Conservation (phyloP, 2,329 filamentous ascomycete genomes). For the Neocatenulostroma microsporum region DNA sequence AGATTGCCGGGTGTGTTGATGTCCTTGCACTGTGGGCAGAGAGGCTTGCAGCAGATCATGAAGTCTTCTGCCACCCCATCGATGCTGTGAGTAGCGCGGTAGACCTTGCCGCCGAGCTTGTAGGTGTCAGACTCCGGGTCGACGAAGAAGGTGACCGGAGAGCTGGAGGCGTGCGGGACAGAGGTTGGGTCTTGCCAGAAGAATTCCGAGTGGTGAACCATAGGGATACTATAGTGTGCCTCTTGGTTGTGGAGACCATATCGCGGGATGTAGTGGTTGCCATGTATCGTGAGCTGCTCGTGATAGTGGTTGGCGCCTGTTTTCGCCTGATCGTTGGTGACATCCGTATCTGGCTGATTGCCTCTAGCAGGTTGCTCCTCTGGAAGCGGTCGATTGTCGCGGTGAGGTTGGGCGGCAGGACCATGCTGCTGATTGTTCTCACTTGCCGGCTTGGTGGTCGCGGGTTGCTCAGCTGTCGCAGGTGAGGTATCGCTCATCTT, state of each 20-base stretch:
- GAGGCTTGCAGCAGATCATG: background rate
- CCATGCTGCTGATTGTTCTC: no score
- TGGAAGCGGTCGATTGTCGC: no score
- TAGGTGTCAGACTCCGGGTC: background rate
- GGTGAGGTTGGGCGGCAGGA: no score
- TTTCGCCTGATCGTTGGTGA: no score
- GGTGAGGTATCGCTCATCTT: no score
- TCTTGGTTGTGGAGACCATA: no score
- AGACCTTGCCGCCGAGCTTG: constrained; percentile 1
- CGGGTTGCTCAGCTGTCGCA: no score
- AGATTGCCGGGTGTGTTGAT: background rate
- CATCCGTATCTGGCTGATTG: no score
- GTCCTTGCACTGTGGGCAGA: background rate
- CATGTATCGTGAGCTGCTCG: background rate
- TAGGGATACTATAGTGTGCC: no score
- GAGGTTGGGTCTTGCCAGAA: background rate
- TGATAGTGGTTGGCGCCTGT: no score
- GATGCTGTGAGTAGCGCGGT: background rate
- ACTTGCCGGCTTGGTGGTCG: no score
- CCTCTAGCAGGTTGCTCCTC: no score
- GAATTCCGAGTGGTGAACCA: background rate
- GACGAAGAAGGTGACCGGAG: background rate
- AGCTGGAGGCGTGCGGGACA: background rate
- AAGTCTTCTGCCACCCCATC: background rate
- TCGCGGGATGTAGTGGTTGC: background rate